Percentiles rank a stretch among this genome's conserved stretches.
These are phyloP conservation scores for Sarcodon aspratus DNA, from an alignment of 768 basidiomycete species.

Conservation along the genomic window DNA sequence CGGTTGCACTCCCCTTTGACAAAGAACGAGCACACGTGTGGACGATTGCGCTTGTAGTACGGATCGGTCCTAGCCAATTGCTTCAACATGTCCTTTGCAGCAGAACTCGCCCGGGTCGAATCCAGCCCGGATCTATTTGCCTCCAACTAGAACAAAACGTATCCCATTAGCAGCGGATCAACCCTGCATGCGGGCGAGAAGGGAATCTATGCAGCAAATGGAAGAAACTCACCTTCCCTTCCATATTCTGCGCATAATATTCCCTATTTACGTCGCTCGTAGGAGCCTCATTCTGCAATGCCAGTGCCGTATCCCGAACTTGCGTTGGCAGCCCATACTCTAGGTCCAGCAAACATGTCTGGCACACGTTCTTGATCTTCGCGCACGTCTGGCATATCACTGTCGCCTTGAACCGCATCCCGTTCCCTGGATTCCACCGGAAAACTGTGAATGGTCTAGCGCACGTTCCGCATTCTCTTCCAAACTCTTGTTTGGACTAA, in stretches of 20 bases:
- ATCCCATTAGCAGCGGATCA: neutral
- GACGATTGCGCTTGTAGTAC: conserved; percentile 93
- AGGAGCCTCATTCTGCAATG: conserved; percentile 76
- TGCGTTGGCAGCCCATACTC: conserved; percentile 96
- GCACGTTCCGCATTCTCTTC: conserved; percentile 93
- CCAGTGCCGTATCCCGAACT: conserved; percentile 92
- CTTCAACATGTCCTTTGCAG: conserved; percentile 96
- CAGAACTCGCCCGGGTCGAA: conserved; percentile 52
- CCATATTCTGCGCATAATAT: conserved; percentile 90
- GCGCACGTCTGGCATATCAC: conserved; percentile 96
- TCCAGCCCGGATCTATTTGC: conserved; percentile 58
- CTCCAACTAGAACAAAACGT: conserved; percentile 37
- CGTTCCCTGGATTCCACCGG: conserved; percentile 94
- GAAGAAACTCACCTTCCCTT: conserved; percentile 49
- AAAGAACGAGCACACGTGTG: conserved; percentile 92
- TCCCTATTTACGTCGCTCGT: conserved; percentile 96
- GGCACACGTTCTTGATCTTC: conserved; percentile 94
- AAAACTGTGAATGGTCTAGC: conserved; percentile 95
- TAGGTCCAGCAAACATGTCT: conserved; percentile 93
- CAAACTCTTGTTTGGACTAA: conserved; percentile 95
- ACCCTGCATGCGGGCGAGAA: too few species aligned
- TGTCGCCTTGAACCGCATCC: conserved; percentile 92
- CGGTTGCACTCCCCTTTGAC: conserved; percentile 91
- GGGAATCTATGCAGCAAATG: too few species aligned
- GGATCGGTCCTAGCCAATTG: conserved; percentile 91